Conservation (phyloP, 2,329 filamentous ascomycete species). For the Aspergillus eucalypticola region DNA sequence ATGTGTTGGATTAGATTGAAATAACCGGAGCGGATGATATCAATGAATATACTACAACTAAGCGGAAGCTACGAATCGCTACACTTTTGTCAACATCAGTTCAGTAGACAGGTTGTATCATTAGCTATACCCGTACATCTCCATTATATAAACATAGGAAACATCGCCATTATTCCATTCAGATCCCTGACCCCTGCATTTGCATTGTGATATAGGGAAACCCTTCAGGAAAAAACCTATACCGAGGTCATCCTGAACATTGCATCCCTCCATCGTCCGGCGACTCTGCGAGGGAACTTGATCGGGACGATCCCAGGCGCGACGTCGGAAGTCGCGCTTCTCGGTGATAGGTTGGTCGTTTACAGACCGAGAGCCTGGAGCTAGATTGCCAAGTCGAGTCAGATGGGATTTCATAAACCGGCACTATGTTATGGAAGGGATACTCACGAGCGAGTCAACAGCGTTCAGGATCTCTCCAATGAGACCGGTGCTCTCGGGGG, state of each 20-base stretch:
- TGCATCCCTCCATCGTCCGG: background rate
- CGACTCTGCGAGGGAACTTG: background rate
- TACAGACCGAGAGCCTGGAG: background rate
- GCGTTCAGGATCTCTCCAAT: too few relatives aligned
- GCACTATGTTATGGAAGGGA: too few relatives aligned
- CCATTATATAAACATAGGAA: background rate
- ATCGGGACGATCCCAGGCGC: background rate
- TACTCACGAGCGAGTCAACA: too few relatives aligned
- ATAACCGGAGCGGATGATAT: too few relatives aligned
- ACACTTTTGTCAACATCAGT: too few relatives aligned
- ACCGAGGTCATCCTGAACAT: background rate
- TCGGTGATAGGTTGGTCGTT: background rate
- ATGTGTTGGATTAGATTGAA: too few relatives aligned
- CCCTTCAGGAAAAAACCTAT: background rate
- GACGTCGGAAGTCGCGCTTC: background rate
- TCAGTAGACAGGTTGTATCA: background rate
- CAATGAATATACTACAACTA: too few relatives aligned
- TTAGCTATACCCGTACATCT: background rate
- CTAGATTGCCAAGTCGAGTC: background rate
- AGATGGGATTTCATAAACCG: background rate
- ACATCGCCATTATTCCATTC: background rate
- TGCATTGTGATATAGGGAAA: background rate
- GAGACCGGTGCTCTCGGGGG: background rate
- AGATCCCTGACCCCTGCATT: conserved; percentile 1
- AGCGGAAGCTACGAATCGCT: too few relatives aligned